Evolutionary conservation across 2,329 filamentous ascomycete species (phyloP), one percentile per base, ranked within the genome.

Genomic region (Capronia epimyces): DNA sequence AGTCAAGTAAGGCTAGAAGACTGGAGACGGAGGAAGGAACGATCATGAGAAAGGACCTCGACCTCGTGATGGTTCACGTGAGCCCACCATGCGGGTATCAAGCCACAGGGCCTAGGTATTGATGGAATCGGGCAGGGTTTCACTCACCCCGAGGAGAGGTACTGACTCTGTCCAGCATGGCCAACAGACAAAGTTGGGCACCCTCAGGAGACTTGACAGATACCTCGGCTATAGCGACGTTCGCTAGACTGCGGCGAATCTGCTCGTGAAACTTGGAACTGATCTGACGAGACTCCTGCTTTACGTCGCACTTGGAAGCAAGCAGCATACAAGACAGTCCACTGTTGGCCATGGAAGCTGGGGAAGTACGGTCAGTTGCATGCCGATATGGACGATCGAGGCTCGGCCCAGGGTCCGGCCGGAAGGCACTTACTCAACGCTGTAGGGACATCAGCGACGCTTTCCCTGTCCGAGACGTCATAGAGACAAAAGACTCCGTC

Each of bases 401-500:
- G 8, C 22, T 10, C 20, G 15, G 20, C 8, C 10, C 32, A 20
- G 6, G n/a, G 7, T 32, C 5, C 16, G 43, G 16, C 20, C n/a
- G 36, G 37, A 9, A 9, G 22, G 41, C 20, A 53, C 85, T 80
- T 77, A 95, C 90, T 82, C 66, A 95, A 75, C 56, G 87, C 82
- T 61, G 85, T 80, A 34, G 87, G 84, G 48, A 95, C 75, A 53
- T 86, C 81, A 52, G 78, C 77, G 61, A 95, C 81, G 65, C 84
- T 91, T 53, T 83, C 81, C 60, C 81, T 78, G 66, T 87, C 85
- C 68, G 83, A 87, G 39, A 94, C 86, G 76, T 96, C 88, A 75
- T 95, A 95, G 43, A 97, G 73, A 52, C 91, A 80, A 61, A 96
- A 72, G 40, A 87, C 89, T 16, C 87, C 91, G 63, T 97, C 87